Evolutionary conservation across 2,329 filamentous ascomycete genomes (phyloP), one percentile per base, ranked within the genome.

Genomic region (Fusarium subglutinans): DNA sequence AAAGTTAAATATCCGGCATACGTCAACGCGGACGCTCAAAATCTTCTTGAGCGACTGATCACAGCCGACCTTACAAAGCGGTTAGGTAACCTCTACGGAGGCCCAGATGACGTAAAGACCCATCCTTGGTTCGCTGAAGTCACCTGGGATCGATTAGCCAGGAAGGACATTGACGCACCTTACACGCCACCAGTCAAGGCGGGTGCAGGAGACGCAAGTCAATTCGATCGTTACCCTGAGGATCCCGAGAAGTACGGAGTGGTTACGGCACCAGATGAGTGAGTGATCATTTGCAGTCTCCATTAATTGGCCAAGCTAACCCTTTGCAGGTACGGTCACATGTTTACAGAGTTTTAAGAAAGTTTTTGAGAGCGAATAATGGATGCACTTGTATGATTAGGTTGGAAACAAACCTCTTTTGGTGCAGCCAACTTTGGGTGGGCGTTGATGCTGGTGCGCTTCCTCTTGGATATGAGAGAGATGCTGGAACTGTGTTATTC

Each of bases 151-250:
- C 89, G 96, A 72, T 86, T 99, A 77, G 92, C 93, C 43, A 93
- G 95, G 82, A 98, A 98, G 84, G 96, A 99, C 79, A 99, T 99
- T 70, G 96, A 99, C 83, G 96, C 96, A 43, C 96, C 96, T 10
- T 99, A 99, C 81, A 96, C 98, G 63, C 96, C 96, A 22, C 96
- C 96, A 0, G 96, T 99, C 70, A 93, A 96, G 82, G 95, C 94
- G 47, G 96, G 96, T 47, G 92, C 94, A 37, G 96, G 96, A 67
- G 96, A 99, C 85, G 94, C 96, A 58, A 98, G 95, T 84, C 94
- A 98, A 83, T 99, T 99, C 81, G 96, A 99, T 84, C 94, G 95
- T 82, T 99, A 99, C 83, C 95, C 96, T 4, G 96, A 99, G 83
- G 96, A 99, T 83, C 94, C 94, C 50, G 96, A 99, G 83, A 91